Base-by-base conservation (phyloP, 2,329 filamentous ascomycete species). In the Sphaerulina vaccinii region DNA sequence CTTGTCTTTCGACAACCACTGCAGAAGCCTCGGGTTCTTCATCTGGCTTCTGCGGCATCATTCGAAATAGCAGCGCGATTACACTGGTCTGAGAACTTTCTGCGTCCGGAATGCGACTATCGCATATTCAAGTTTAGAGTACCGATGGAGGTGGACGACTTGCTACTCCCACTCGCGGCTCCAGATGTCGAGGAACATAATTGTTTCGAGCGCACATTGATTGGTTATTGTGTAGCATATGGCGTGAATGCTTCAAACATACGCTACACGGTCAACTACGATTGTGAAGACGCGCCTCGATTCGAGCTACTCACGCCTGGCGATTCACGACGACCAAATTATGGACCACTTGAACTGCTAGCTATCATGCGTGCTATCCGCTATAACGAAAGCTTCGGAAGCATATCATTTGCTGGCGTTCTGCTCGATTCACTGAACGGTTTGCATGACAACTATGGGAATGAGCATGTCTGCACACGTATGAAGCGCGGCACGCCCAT, bases 141-240 rank as follows among this genome's bases (percentile, higher is more conserved):
- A 5, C 84, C 85, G 4, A 70, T 72, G 15, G 73, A 76, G 38
- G 68, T 84, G 11, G 74, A 80, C 13, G 76, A 82, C 35, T 69
- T 78, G 24, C 68, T 75, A 18, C 68, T 75, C 23, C 73, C 75
- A 3, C 71, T 74, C 1, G 72, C 78, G 3, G 68, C 74, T 22
- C 65, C 77, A 2, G 76, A 79, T 37, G 77, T 81, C 48, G 84
- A 86, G 52, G 82, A 84, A 52, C 78, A 80, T 46, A 73, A 73
- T 51, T 79, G 75, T 61, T 80, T 88, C 61, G 83, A 87, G 59
- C 76, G 84, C 27, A 88, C 85, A 1, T 68, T 88, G 24, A 81
- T 81, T 41, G 85, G 84, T 27, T 88, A 87, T 63, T 87, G 84
- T 64, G 76, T 85, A 36, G 84, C 83, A 16, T 88, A 87, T 65